Evolutionary conservation across 768 basidiomycete genomes (phyloP), one percentile per base, ranked within the genome.

Genomic region (Lactifluus hygrophoroides): DNA sequence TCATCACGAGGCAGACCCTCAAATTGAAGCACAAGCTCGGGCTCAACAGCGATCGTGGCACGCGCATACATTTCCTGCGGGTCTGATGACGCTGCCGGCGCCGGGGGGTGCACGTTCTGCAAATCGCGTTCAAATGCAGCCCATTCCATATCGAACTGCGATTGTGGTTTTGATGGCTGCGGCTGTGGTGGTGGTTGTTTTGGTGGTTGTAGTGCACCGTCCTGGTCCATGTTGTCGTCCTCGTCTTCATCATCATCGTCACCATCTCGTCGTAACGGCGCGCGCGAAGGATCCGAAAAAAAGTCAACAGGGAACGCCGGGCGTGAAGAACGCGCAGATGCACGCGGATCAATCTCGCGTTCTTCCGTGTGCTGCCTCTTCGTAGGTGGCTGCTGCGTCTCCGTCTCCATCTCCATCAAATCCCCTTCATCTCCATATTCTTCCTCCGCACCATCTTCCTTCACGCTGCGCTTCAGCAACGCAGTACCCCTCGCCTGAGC

Each of bases 241-340:
- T 66, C 68, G 5, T 69, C 69, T 3, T 77, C 77, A 2, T 78
- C 80, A 4, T 73, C 76, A 1, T 42, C 54, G 5, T 43, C 54
- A 5, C 44, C 74, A 73, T 4, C 67, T 67, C 19, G 60, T 7
- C 69, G 64, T 32, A 73, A 68, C 9, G 77, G 80, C 1, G 74
- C 76, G 35, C 76, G 79, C 16, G 79, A 80, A 14, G 84, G 78
- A 65, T 91, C 86, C n/a, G 89, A 89, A 74, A 91, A 91, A 74
- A 91, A 91, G 69, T 86, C 83, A 1, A 73, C 68, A 7, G 88
- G 88, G 53, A 90, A 80, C 2, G 50, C 57, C 46, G 40, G 63
- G 11, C 17, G 48, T 5, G 54, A 38, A 19, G 42, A 5, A n/a
- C 11, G 17, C 28, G 30, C 30, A 19, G 47, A n/a, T 48, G 60